Evolutionary conservation across 495 filamentous ascomycete genomes (phyloP), one percentile per base, ranked within the genome.

Genomic region (Penicillium ucsense): DNA sequence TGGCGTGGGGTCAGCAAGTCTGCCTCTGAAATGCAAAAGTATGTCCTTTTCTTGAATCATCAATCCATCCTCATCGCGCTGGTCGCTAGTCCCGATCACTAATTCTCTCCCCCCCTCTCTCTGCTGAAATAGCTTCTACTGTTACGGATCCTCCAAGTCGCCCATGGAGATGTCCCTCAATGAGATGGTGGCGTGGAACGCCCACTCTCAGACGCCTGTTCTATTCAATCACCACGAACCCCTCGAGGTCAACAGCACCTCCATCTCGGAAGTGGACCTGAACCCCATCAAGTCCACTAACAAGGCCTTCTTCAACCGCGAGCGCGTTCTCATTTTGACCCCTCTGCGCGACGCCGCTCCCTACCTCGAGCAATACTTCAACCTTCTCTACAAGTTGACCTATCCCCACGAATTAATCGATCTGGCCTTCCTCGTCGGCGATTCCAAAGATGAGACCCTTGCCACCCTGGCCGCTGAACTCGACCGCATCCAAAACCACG

Each of bases 351-450:
- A 98, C 66, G 94, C 92, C 53, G 76, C 87, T 10, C 73, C 68
- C 33, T 88, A 85, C 67, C 74, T 98, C 38, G 73, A 76, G 42
- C 84, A 89, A 67, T 90, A 97, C 68, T 98, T 98, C 62, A 88
- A 97, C 62, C 82, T 98, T 11, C 73, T 98, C 50, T 82, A 82
- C 53, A 81, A 92, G 65, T 74, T 98, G 52, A 86, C 86, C 3
- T 98, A 98, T 65, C 94, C 92, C 37, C 92, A 98, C 72, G 72
- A 94, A 38, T 78, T 97, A 28, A 97, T 97, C 60, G 92, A 98
- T 61, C 78, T 98, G 42, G 92, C 78, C 33, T 98, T 98, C 71
- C 80, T 98, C 8, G 89, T 98, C 43, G 82, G 89, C 48, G 94
- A 98, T 65, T 86, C 82, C 37, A 81, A 74, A 39, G 92, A 98